These are phyloP conservation scores for Salix caprea DNA, from an alignment of 345 rosid species.

Conservation along the genomic window DNA sequence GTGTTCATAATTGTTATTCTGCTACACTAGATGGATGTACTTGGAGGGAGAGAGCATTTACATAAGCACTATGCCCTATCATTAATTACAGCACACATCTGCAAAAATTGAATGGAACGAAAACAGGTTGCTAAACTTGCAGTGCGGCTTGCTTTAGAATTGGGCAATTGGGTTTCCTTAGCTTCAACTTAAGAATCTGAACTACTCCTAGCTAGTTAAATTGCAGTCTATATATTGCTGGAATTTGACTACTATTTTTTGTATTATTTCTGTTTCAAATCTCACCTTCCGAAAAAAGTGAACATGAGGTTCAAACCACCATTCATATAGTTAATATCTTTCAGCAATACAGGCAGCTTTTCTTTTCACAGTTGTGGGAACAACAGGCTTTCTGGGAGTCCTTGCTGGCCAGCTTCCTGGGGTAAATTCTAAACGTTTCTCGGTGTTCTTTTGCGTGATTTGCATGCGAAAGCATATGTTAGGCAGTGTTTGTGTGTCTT, in stretches of 20 bases:
- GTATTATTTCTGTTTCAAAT: not conserved
- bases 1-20: slow-evolving; percentile 9
- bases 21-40: not conserved
- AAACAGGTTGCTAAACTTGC: not conserved
- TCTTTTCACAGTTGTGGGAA: slow-evolving; percentile 84
- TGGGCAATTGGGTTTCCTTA: not conserved
- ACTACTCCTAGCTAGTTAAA: not conserved
- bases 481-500: no score
- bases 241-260: not conserved
- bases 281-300: not conserved
- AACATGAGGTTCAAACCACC: not conserved
- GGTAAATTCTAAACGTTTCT: slow-evolving; percentile 35
- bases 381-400: slow-evolving; percentile 71
- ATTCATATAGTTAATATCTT: slow-evolving; percentile 31
- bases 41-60: no score
- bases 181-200: not conserved
- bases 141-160: not conserved
- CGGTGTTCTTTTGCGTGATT: not conserved
- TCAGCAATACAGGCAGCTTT: slow-evolving; percentile 84
- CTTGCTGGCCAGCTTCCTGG: slow-evolving; percentile 95
- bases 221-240: not conserved
- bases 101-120: not conserved
- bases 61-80: no score
- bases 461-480: no score
- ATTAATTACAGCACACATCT: no score